A percentile compares a stretch with the other conserved stretches of the same genome.
These are phyloP conservation scores for Acacia crassicarpa DNA, from an alignment of 306 rosid species.

Conservation along the genomic window DNA sequence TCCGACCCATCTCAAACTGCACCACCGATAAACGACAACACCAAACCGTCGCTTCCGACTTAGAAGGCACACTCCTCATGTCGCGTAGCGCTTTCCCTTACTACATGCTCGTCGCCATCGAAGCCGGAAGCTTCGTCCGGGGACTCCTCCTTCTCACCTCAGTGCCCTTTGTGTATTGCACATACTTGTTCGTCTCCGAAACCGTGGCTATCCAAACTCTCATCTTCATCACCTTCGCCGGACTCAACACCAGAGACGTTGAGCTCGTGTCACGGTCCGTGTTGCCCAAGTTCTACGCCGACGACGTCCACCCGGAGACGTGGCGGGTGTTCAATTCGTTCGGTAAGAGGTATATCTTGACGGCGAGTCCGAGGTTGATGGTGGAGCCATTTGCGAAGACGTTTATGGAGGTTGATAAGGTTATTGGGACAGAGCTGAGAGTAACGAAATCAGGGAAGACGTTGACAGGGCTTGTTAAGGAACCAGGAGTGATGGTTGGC, in stretches of 20 bases:
- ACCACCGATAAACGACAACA: background rate
- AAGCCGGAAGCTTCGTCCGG: background rate
- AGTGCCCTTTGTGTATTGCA: background rate
- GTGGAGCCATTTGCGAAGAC: background rate
- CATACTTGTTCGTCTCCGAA: background rate
- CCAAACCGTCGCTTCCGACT: background rate
- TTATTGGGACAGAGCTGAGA: background rate
- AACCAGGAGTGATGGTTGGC: background rate
- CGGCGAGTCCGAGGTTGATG: conserved; percentile 5
- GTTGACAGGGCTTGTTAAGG: background rate
- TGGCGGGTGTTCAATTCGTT: background rate
- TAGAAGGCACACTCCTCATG: background rate
- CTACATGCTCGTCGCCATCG: background rate
- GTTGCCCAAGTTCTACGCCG: background rate
- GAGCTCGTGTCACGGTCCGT: background rate
- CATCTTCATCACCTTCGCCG: background rate
- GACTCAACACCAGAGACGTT: background rate
- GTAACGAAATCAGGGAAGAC: background rate
- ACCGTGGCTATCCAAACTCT: background rate
- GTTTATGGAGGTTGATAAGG: background rate
- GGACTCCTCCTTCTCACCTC: background rate
- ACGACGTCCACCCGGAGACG: background rate
- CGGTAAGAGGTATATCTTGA: background rate
- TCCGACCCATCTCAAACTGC: background rate
- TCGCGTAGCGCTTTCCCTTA: background rate